Evolutionary conservation across 768 basidiomycete genomes (phyloP).

Genomic region (Russula compacta): DNA sequence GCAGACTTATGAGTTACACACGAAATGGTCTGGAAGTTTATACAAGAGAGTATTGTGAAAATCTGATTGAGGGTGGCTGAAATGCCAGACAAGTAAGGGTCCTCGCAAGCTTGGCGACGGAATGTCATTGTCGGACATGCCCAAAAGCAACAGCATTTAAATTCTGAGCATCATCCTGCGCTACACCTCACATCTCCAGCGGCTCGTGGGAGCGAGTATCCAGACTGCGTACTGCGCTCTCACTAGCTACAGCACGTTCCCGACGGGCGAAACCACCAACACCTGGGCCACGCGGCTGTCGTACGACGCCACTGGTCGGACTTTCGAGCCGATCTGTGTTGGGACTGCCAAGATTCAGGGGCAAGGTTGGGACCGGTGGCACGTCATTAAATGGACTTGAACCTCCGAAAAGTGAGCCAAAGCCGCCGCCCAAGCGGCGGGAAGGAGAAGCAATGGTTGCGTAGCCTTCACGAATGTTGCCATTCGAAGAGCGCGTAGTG

Average conservation of each 20-base stretch:
- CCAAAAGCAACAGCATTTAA: background rate
- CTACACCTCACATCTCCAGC: slow-evolving; percentile 38
- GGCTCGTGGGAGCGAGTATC: slow-evolving; percentile 84
- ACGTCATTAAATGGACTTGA: slow-evolving; percentile 35
- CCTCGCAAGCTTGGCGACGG: background rate
- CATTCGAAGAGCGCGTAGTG: slow-evolving; percentile 73
- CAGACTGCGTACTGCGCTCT: slow-evolving; percentile 52
- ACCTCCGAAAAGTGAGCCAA: slow-evolving; percentile 58
- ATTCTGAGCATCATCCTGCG: background rate
- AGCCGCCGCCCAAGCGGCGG: slow-evolving; percentile 61
- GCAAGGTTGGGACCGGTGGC: slow-evolving; percentile 76
- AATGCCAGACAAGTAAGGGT: slow-evolving; percentile 5
- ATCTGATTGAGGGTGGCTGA: slow-evolving; percentile 6
- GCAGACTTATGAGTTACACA: slow-evolving; percentile 18
- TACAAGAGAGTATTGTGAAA: slow-evolving; percentile 10
- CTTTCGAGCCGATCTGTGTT: slow-evolving; percentile 34
- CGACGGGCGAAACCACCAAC: slow-evolving; percentile 62
- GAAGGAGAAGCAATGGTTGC: slow-evolving; percentile 80
- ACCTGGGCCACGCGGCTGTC: slow-evolving; percentile 82
- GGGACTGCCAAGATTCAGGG: slow-evolving; percentile 41
- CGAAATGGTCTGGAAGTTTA: slow-evolving; percentile 12
- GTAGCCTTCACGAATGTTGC: slow-evolving; percentile 80
- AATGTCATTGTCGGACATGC: slow-evolving; percentile 4
- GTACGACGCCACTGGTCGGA: slow-evolving; percentile 47
- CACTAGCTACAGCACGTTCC: slow-evolving; percentile 32